A percentile compares a stretch with the other conserved stretches of the same genome.
Evolutionary conservation across 257 asterid species (phyloP).

Genomic region (Plantago elongata): DNA sequence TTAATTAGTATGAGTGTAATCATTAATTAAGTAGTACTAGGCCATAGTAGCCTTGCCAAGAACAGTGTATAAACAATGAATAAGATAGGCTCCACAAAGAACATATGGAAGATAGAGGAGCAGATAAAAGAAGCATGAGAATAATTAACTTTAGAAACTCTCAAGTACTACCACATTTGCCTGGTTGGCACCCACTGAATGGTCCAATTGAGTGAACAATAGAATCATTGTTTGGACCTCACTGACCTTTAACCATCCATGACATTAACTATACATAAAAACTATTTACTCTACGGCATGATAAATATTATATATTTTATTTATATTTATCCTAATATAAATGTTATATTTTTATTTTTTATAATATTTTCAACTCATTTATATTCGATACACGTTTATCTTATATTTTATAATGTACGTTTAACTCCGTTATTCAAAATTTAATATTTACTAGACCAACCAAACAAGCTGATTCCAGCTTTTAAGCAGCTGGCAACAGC

Average conservation of each 20-base stretch:
- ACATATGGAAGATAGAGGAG: slow-evolving; percentile 13
- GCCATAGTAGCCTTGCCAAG: background rate
- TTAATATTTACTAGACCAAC: slow-evolving; percentile 16
- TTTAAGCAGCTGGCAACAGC: slow-evolving; percentile 55
- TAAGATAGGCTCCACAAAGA: slow-evolving; percentile 1
- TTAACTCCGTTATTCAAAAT: too few species aligned
- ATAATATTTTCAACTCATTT: too few species aligned
- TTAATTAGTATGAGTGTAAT: too few species aligned
- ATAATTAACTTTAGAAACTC: slow-evolving; percentile 1
- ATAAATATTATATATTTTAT: too few species aligned
- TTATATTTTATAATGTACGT: too few species aligned
- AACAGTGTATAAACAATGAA: background rate
- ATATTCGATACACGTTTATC: too few species aligned
- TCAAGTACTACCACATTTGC: background rate
- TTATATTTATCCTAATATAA: too few species aligned
- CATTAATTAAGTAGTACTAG: too few species aligned
- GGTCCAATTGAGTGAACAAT: slow-evolving; percentile 19
- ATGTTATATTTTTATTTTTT: too few species aligned
- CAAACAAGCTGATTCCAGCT: slow-evolving; percentile 27
- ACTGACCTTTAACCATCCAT: background rate
- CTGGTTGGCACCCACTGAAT: slow-evolving; percentile 48
- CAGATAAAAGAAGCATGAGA: slow-evolving; percentile 14
- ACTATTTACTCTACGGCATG: too few species aligned
- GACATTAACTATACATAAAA: slow-evolving; percentile 13
- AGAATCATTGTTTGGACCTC: slow-evolving; percentile 29